phyloP scores from a whole-genome alignment of 257 asterid genomes.

The Echium plantagineum region DNA sequence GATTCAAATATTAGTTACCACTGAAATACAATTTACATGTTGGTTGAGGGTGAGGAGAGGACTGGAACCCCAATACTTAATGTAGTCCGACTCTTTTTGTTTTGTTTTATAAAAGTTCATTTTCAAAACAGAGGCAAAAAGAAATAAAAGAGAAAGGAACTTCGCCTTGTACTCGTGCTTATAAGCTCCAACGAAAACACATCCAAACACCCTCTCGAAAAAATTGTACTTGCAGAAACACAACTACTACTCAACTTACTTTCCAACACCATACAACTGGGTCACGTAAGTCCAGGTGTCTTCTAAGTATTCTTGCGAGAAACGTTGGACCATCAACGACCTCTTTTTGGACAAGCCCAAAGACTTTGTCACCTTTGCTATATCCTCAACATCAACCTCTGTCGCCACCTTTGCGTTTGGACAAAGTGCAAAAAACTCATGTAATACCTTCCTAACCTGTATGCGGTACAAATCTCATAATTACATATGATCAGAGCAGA shows the following conservation, averaged over 20 bases:
- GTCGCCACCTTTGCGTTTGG: slow-evolving; percentile 64
- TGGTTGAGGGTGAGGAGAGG: neutral
- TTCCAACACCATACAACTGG: slow-evolving; percentile 67
- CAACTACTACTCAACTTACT: slow-evolving; percentile 34
- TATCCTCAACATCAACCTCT: slow-evolving; percentile 34
- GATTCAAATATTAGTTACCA: no score
- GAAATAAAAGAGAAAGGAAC: neutral
- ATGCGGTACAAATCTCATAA: neutral
- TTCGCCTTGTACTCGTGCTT: neutral
- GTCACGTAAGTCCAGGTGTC: slow-evolving; percentile 73
- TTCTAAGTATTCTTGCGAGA: slow-evolving; percentile 47
- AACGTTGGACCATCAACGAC: slow-evolving; percentile 35
- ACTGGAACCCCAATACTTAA: no score
- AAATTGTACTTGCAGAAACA: neutral
- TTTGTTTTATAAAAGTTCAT: no score
- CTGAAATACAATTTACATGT: no score
- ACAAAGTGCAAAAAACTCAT: slow-evolving; percentile 45
- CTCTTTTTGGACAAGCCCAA: slow-evolving; percentile 61
- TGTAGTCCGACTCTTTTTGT: no score
- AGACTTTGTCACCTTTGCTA: slow-evolving; percentile 43
- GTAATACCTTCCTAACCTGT: slow-evolving; percentile 39
- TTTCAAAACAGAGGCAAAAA: neutral
- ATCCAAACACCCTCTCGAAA: neutral
- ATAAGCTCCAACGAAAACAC: neutral
- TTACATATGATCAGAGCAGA: neutral